Base-by-base conservation (phyloP, 352 stramenopile species). In the Pythium aristosporum region DNA sequence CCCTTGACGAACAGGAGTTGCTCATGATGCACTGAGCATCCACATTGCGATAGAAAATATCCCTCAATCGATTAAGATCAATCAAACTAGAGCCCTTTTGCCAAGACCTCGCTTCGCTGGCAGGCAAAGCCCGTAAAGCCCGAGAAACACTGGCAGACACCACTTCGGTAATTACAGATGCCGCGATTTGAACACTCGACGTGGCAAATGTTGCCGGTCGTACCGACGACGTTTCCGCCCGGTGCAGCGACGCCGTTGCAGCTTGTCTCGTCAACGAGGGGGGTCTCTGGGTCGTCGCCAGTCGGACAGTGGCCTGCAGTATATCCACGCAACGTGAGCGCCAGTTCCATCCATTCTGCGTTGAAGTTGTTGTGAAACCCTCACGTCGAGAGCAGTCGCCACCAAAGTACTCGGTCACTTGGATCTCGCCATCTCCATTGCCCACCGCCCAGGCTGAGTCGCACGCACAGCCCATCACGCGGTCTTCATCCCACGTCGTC, bases 151-250 rank as follows among this genome's bases (percentile, higher is more conserved):
- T 65, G 76, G 72, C 94, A 98, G n/a, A 72, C 43, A 2, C 92
- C 92, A 2, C 58, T 83, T 30, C 64, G 73, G 71, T 96, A 96
- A 77, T 98, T 79, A 72, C 93, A 98, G 12, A 91, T 71, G 6
- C 94, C 93, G 11, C 92, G 88, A 65, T 97, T 97, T 12, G 85
- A 96, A 70, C 93, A 98, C 58, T 98, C 92, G 16, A 96, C 76
- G 39, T 97, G 87, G 66, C 92, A 98, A 12, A 91, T 42, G 72
- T 98, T 98, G 13, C 88, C 88, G 30, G 65, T 37, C 8, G 42
- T 60, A 2, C 89, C 89, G 2, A 77, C 56, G 0, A 62, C 63
- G 11, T 69, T 70, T 4, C 84, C 75, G 12, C 74, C 81, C 1
- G 73, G 63, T 2, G 83, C 71, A 13, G 63, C 63, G 15, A 78